Conservation (phyloP, 306 rosid genomes). For the Vigna trinervia region DNA sequence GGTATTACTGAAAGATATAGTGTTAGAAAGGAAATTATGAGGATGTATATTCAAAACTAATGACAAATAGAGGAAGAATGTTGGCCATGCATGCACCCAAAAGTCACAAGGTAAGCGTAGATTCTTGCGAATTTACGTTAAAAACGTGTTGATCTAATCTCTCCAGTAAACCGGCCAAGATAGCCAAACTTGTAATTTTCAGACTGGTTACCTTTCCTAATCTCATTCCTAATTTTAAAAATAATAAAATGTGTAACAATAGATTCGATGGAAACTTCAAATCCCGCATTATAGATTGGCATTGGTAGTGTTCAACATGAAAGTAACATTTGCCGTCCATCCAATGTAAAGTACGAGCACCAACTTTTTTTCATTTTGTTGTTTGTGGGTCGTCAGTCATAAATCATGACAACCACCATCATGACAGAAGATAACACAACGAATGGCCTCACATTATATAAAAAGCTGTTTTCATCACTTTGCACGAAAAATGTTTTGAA, state of each 20-base stretch:
- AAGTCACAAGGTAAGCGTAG: not conserved
- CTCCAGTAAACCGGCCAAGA: not conserved
- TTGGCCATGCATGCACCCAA: not conserved
- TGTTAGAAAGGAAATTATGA: too few species aligned
- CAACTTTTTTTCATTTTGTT: not conserved
- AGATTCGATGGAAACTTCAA: not conserved
- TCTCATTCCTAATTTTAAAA: not conserved
- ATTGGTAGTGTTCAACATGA: not conserved
- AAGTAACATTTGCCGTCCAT: slow-evolving; percentile 22
- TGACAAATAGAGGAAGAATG: not conserved
- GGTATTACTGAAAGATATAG: too few species aligned
- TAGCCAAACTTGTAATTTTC: not conserved
- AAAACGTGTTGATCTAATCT: not conserved
- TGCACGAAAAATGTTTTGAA: not conserved
- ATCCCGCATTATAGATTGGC: not conserved
- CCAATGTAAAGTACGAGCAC: not conserved
- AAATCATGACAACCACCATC: not conserved
- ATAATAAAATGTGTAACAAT: not conserved
- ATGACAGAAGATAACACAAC: not conserved
- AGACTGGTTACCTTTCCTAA: not conserved
- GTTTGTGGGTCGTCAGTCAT: not conserved
- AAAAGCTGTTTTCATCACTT: too few species aligned
- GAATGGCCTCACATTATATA: too few species aligned
- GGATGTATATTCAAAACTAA: not conserved
- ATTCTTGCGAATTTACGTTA: not conserved